A percentile compares a stretch with the other conserved stretches of the same genome.
Conservation (phyloP, 1,284 basidiomycete genomes). For the Porogramme epimiltina region DNA sequence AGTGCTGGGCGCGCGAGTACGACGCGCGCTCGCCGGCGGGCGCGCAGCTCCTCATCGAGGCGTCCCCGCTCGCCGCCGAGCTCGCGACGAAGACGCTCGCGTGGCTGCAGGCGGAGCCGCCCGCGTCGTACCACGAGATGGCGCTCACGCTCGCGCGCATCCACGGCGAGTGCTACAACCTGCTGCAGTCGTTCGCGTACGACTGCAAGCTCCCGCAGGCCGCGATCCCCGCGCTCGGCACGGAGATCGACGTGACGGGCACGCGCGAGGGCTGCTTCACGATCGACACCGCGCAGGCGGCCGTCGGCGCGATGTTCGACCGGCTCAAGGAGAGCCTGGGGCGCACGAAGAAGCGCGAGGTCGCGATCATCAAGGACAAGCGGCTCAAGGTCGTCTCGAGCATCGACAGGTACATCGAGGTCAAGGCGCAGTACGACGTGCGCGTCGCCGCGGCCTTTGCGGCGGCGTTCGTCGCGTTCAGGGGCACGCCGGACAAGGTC, state of each 20-base stretch:
- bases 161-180: slow-evolving; percentile 77
- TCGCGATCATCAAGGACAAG: slow-evolving; percentile 79
- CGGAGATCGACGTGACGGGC: slow-evolving; percentile 77
- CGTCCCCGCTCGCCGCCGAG: slow-evolving; percentile 63
- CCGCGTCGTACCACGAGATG: slow-evolving; percentile 92
- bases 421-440: slow-evolving; percentile 87
- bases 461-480: slow-evolving; percentile 86
- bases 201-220: slow-evolving; percentile 87
- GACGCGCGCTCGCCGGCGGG: slow-evolving; percentile 34
- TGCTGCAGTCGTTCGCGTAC: slow-evolving; percentile 79
- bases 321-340: slow-evolving; percentile 76
- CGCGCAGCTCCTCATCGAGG: slow-evolving; percentile 48
- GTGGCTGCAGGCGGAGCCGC: slow-evolving; percentile 77
- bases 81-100: slow-evolving; percentile 67
- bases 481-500: slow-evolving; percentile 87
- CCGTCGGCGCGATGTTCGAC: slow-evolving; percentile 74
- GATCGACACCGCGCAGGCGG: slow-evolving; percentile 76
- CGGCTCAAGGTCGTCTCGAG: slow-evolving; percentile 71
- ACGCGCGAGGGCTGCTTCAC: slow-evolving; percentile 73
- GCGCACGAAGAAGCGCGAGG: slow-evolving; percentile 76
- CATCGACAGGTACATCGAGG: slow-evolving; percentile 82
- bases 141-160: slow-evolving; percentile 80
- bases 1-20: slow-evolving; percentile 88
- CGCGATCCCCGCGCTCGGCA: slow-evolving; percentile 80
- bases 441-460: slow-evolving; percentile 90